Percentiles rank a stretch among this genome's conserved stretches.
phyloP scores from a whole-genome alignment of 2,329 filamentous ascomycete genomes.

The Pyrenochaeta sp. region DNA sequence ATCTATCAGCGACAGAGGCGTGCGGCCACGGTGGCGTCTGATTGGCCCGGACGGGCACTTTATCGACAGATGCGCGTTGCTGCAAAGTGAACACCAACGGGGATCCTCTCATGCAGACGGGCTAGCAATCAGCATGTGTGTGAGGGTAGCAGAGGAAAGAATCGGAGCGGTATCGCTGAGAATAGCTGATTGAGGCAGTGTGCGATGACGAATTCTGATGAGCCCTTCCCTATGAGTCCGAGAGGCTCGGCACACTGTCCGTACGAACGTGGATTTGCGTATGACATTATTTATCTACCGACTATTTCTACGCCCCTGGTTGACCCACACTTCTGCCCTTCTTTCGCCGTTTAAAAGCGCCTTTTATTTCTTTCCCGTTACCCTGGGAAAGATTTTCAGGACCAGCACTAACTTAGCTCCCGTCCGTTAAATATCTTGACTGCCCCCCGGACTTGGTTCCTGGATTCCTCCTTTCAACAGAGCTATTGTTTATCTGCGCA shows the following conservation, averaged over 20 bases:
- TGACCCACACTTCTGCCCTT: constrained; percentile 30
- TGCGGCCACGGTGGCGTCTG: constrained; percentile 12
- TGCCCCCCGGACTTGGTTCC: constrained; percentile 21
- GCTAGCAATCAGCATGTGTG: constrained; percentile 14
- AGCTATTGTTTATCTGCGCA: constrained; percentile 13
- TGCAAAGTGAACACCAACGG: constrained; percentile 26
- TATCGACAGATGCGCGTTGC: constrained; percentile 22
- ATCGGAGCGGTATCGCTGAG: constrained; percentile 19
- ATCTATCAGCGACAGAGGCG: constrained; percentile 26
- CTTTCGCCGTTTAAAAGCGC: constrained; percentile 25
- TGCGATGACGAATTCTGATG: constrained; percentile 26
- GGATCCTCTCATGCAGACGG: constrained; percentile 12
- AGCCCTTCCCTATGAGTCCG: constrained; percentile 7
- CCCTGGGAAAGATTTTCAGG: constrained; percentile 36
- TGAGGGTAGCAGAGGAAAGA: constrained; percentile 17
- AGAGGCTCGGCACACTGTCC: constrained; percentile 17
- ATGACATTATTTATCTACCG: constrained; percentile 6
- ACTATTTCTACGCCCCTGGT: constrained; percentile 15
- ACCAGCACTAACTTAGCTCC: constrained; percentile 43
- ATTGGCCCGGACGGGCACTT: constrained; percentile 31
- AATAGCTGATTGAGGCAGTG: constrained; percentile 21
- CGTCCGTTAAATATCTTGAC: constrained; percentile 32
- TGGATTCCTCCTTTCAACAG: constrained; percentile 14
- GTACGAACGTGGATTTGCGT: constrained; percentile 6
- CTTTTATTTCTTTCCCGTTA: constrained; percentile 30